These are phyloP conservation scores for Avena atlantica DNA, from an alignment of 176 grass and related monocot genomes.

Conservation along the genomic window DNA sequence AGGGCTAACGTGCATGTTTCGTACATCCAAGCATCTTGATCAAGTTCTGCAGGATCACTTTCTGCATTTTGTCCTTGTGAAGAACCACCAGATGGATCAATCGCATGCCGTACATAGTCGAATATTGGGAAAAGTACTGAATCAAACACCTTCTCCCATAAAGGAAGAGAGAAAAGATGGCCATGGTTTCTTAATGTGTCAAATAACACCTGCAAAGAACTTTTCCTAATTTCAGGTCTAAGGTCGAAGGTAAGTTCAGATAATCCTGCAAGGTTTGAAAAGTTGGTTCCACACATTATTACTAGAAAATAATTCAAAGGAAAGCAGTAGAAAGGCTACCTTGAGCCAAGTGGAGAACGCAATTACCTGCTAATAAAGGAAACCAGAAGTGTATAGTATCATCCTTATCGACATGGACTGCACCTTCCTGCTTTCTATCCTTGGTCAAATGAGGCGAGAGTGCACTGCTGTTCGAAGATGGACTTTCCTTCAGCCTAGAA, in stretches of 20 bases:
- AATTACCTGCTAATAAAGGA: conserved; percentile 92
- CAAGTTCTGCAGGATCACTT: conserved; percentile 72
- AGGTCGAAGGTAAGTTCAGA: conserved; percentile 99
- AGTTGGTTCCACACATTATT: conserved; percentile 39
- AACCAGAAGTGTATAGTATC: conserved; percentile 99
- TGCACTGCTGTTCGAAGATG: conserved; percentile 57
- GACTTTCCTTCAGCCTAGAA: conserved; percentile 75
- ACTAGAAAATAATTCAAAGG: conserved; percentile 35
- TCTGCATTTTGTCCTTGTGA: conserved; percentile 68
- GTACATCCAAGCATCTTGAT: conserved; percentile 98
- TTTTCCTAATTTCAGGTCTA: conserved; percentile 98
- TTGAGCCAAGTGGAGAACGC: conserved; percentile 33
- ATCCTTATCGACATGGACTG: conserved; percentile 75
- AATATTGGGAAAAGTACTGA: conserved; percentile 99
- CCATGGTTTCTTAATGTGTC: conserved; percentile 98
- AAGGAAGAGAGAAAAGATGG: conserved; percentile 94
- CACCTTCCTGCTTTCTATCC: conserved; percentile 80
- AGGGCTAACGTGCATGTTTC: conserved; percentile 98
- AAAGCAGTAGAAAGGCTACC: conserved; percentile 30
- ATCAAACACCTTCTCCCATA: conserved; percentile 99
- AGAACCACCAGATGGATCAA: conserved; percentile 82
- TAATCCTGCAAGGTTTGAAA: conserved; percentile 70
- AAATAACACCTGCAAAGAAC: conserved; percentile 96
- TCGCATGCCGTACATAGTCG: conserved; percentile 97
- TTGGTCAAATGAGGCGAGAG: conserved; percentile 63